phyloP scores from a whole-genome alignment of 2,329 filamentous ascomycete species.

The Aspergillus arachidicola region DNA sequence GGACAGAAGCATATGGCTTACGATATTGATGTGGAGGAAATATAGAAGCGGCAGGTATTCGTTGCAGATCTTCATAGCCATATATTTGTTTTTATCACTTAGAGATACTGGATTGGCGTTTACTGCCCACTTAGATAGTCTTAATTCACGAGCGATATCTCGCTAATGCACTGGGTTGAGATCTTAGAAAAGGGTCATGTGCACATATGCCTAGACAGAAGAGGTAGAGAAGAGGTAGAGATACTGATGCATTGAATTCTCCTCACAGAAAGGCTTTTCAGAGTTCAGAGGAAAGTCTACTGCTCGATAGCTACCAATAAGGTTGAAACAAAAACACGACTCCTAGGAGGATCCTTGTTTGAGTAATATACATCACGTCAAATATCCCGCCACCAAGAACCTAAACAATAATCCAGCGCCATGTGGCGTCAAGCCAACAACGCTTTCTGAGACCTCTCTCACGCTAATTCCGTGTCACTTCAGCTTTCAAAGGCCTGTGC shows the following conservation, averaged over 20 bases:
- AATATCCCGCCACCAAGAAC: background rate
- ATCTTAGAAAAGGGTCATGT: background rate
- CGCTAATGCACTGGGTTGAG: background rate
- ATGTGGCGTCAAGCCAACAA: background rate
- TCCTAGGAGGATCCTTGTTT: background rate
- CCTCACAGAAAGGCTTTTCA: background rate
- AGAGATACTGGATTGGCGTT: background rate
- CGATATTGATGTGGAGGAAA: conserved; percentile 30
- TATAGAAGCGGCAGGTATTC: background rate
- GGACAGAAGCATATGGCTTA: conserved; percentile 32
- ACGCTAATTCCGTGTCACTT: background rate
- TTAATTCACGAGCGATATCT: background rate
- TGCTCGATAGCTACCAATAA: background rate
- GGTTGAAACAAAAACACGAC: background rate
- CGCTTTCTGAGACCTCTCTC: background rate
- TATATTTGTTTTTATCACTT: background rate
- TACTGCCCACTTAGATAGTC: background rate
- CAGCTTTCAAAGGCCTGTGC: background rate
- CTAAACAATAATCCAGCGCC: background rate
- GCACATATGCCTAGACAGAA: too few species aligned
- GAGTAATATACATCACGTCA: background rate
- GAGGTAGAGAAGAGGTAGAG: background rate
- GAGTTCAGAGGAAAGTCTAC: background rate
- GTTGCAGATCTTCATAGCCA: background rate
- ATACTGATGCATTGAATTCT: background rate